Percentiles rank a stretch among this genome's conserved stretches.
Evolutionary conservation across 108 stramenopile genomes (phyloP).

Genomic region (Cylindrotheca fusiformis): DNA sequence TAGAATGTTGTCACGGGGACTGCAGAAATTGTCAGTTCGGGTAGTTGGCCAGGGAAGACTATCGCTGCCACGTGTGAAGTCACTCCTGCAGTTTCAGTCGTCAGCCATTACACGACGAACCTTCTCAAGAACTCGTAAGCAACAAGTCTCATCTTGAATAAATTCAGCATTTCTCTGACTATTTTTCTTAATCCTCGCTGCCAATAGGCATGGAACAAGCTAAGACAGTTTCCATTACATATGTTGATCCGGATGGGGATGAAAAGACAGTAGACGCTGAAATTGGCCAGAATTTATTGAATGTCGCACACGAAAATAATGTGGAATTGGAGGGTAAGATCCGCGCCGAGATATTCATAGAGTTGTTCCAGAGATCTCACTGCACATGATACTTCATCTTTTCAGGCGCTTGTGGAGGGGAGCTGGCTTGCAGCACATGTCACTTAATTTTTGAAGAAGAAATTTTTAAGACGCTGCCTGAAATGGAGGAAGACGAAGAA

Average conservation of each 20-base stretch:
- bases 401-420: conserved; percentile 72
- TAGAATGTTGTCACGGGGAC: too few species aligned
- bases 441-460: conserved; percentile 92
- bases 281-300: conserved; percentile 71
- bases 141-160: not conserved
- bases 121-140: not conserved
- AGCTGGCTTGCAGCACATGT: conserved; percentile 88
- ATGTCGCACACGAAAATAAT: conserved; percentile 84
- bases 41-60: too few species aligned
- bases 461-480: conserved; percentile 82
- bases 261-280: conserved; percentile 67
- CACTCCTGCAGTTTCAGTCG: not conserved
- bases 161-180: not conserved
- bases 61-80: too few species aligned
- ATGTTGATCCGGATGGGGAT: conserved; percentile 64
- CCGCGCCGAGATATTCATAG: not conserved
- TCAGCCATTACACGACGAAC: conserved; percentile 5
- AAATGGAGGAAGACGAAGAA: conserved; percentile 92
- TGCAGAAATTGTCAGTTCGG: too few species aligned
- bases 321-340: conserved; percentile 89
- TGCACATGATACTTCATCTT: not conserved
- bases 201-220: not conserved
- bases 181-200: not conserved
- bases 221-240: conserved; percentile 59
- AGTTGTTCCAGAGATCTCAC: conserved; percentile 11